Evolutionary conservation across 768 basidiomycete species (phyloP), one percentile per base, ranked within the genome.

Genomic region (Dioszegia crocea): DNA sequence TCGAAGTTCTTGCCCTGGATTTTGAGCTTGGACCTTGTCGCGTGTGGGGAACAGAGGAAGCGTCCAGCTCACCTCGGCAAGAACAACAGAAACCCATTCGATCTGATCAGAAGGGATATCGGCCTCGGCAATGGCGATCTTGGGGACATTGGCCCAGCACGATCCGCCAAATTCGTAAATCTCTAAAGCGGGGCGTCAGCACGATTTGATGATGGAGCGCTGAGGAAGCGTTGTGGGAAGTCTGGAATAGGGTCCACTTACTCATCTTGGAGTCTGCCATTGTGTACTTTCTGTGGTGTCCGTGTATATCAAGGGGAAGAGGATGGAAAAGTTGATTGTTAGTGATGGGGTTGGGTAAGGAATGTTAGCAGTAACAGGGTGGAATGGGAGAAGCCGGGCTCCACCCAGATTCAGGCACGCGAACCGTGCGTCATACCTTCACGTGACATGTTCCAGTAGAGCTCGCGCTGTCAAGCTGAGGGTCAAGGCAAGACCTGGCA

Each of bases 121-220:
- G 16, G 59, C 46, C 53, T 73, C 71, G 19, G 50, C 38, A 8
- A 68, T 47, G 24, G 71, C 68, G 21, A 73, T 56, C 60, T 68
- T 70, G 30, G 71, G 71, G 16, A 65, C 71, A 44, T 73, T 70
- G 56, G 66, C 71, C 71, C 71, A 73, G 55, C 62, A 64, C 1
- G 71, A 73, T 8, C 60, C 68, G 46, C 36, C 62, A 50, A 73
- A 73, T 40, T 68, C 66, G 63, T 73, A 73, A 16, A 73, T 60
- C 27, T 61, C 71, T 73, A 49, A 16, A 47, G 2, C 12, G 3
- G 5, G 29, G 46, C 12, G 17, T 49, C 36, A 17, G 36, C 9
- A 38, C 9, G 36, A 38, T 38, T 9, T 38, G 36, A 38, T 38
- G 36, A 38, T 38, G 36, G 17, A 38, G 36, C 10, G 17, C 9